Evolutionary conservation across 2,329 filamentous ascomycete species (phyloP), one percentile per base, ranked within the genome.

Genomic region (Mariannaea elegans): DNA sequence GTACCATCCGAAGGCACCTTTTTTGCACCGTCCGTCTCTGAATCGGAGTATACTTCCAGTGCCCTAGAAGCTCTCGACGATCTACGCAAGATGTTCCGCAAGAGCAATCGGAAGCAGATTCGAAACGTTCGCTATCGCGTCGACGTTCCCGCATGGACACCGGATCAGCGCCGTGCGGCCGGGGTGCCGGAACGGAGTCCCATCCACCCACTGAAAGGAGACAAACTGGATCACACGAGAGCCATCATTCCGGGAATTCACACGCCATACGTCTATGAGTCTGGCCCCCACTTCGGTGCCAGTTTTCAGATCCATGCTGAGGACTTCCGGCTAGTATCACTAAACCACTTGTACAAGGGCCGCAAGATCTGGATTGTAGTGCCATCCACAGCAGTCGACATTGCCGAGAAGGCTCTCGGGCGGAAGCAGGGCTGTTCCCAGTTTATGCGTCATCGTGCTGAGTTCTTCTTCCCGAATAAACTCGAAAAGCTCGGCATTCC

Each of bases 301-400:
- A 77, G 74, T 5, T 78, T 78, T 31, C 76, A 78, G 58, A 73
- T 78, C 16, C 76, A 78, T 29, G 76, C 76, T n/a, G 76, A 78
- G 53, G 76, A 78, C 45, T 78, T 76, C 31, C 73, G 76, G 8
- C 68, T 78, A 9, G 71, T 75, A 5, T 78, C 76, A 0, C 66
- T 78, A 2, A 78, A 78, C 41, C 76, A 78, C 32, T 65, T 78
- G 3, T 78, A 78, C 67, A 73, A 72, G 47, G 76, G 76, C 3
- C 74, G 76, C 58, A 78, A 78, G 63, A 78, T 78, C 14, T 78
- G 76, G 76, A 71, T 78, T 12, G 74, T 78, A 21, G 68, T 77
- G 0, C 76, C 76, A 4, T 72, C 75, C 16, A 76, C 74, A 1
- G 73, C 73, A 14, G 73, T 78, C 27, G 70, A 75, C 38, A 29